Base-by-base conservation (phyloP, 2,329 filamentous ascomycete species). In the Colletotrichum orbiculare region DNA sequence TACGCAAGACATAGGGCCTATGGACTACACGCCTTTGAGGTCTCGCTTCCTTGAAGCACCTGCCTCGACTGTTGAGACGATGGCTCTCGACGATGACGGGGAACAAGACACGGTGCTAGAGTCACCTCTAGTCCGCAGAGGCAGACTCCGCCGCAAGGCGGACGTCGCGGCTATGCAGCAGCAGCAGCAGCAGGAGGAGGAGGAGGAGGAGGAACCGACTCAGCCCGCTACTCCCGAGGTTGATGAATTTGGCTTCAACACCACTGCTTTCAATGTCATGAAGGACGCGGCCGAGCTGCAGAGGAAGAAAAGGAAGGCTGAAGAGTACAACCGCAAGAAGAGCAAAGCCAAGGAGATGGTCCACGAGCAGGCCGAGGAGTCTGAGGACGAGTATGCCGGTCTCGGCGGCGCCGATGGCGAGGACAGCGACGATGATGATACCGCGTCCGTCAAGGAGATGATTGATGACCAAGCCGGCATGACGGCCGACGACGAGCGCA, bases 321-420 rank as follows among this genome's bases (percentile, higher is more conserved):
- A 85, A 13, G 81, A 83, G 1, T 97, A 94, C 71, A 87, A 97
- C 78, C 92, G 91, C 77, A 94, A 93, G 77, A 94, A 91, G 75
- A 96, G 93, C 79, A 90, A 92, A 74, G 95, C 94, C 0, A 94
- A 89, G 72, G 89, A 91, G 33, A 92, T 97, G 85, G 85, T 99
- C 42, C 88, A 98, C 69, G 96, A 97, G 70, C 94, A 97, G 74
- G 95, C 96, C 66, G 93, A 97, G 72, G 96, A 99, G 78, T 99
- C 96, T 0, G 96, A 99, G 74, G 96, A 99, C 75, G 96, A 99
- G 77, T 99, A 98, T 75, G 95, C 94, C 43, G 96, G 96, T 5
- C 83, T 99, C 9, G 96, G 96, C 70, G 96, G 96, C 68, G 91
- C 83, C 10, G 95, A 94, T 76, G 94, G 95, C 66, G 95, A 98